Percentiles rank a stretch among this genome's conserved stretches.
These are phyloP conservation scores for Citeromyces siamensis DNA, from an alignment of 1,139 yeast species.

Conservation along the genomic window DNA sequence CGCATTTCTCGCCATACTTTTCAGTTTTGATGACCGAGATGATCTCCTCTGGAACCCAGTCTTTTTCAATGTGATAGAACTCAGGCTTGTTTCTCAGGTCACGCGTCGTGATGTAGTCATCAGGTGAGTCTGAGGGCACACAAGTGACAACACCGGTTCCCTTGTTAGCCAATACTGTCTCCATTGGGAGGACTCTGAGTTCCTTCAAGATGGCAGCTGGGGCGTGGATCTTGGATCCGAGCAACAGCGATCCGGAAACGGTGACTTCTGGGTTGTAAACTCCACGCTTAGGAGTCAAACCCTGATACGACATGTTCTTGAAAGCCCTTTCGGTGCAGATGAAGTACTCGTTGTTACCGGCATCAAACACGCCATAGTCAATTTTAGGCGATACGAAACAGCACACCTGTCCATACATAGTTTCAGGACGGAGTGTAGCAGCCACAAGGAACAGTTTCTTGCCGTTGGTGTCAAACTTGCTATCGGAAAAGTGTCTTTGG, in stretches of 20 bases:
- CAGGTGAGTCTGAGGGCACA: conserved; percentile 98
- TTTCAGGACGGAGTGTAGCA: conserved; percentile 97
- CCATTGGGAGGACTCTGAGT: conserved; percentile 91
- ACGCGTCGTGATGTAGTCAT: conserved; percentile 77
- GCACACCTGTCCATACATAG: conserved; percentile 98
- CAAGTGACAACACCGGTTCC: conserved; percentile 99
- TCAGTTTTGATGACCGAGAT: conserved; percentile 69
- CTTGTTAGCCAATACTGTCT: conserved; percentile 84
- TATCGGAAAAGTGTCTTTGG: conserved; percentile 30
- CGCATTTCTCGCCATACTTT: conserved; percentile 82
- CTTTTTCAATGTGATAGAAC: conserved; percentile 72
- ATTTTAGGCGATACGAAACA: conserved; percentile 96
- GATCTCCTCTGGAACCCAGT: conserved; percentile 75
- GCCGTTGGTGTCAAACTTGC: conserved; percentile 28
- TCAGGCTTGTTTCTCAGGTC: conserved; percentile 88
- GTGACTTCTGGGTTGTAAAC: conserved; percentile 45
- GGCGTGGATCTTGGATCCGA: conserved; percentile 82
- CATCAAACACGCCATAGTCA: conserved; percentile 83
- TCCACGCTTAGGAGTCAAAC: conserved; percentile 84
- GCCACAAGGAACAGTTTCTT: conserved; percentile 81
- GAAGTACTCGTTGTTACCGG: conserved; percentile 64
- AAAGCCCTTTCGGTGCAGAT: conserved; percentile 95
- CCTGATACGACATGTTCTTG: conserved; percentile 95
- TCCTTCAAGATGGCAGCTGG: conserved; percentile 67
- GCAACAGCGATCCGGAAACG: conserved; percentile 59